Conservation (phyloP, 495 filamentous ascomycete genomes). For the Cairneyella variabilis region DNA sequence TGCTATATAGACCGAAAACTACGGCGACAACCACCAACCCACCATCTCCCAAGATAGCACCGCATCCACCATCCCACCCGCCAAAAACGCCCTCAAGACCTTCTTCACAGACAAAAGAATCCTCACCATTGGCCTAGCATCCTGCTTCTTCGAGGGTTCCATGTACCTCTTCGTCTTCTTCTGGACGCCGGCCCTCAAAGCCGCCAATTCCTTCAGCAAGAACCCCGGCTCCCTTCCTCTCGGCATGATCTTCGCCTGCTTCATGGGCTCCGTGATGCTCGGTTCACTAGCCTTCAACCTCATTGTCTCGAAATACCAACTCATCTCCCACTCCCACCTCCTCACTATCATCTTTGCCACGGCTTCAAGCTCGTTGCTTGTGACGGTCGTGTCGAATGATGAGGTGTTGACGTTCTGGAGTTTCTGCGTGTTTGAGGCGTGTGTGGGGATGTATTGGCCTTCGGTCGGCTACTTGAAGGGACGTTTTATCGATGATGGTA, state of each 20-base stretch:
- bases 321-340: conserved; percentile 29
- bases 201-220: conserved; percentile 25
- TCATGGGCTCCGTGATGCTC: conserved; percentile 55
- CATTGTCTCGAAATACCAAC: conserved; percentile 24
- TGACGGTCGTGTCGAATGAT: conserved; percentile 28
- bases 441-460: conserved; percentile 53
- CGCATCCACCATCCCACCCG: not conserved
- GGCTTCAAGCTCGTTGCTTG: conserved; percentile 36
- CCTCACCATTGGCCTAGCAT: conserved; percentile 42
- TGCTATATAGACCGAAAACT: conserved; percentile 41
- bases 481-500: conserved; percentile 42
- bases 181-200: conserved; percentile 46
- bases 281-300: conserved; percentile 41
- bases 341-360: conserved; percentile 36
- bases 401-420: conserved; percentile 46
- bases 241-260: conserved; percentile 53
- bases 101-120: conserved; percentile 34
- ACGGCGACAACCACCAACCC: conserved; percentile 31
- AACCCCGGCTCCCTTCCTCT: conserved; percentile 37
- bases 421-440: conserved; percentile 50
- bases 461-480: conserved; percentile 47
- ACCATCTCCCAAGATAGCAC: not conserved
- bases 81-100: conserved; percentile 13
- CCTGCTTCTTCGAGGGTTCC: conserved; percentile 51
- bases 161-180: conserved; percentile 59